Evolutionary conservation across 129 eudicot species (phyloP).

Genomic region (Centaurea solstitialis): DNA sequence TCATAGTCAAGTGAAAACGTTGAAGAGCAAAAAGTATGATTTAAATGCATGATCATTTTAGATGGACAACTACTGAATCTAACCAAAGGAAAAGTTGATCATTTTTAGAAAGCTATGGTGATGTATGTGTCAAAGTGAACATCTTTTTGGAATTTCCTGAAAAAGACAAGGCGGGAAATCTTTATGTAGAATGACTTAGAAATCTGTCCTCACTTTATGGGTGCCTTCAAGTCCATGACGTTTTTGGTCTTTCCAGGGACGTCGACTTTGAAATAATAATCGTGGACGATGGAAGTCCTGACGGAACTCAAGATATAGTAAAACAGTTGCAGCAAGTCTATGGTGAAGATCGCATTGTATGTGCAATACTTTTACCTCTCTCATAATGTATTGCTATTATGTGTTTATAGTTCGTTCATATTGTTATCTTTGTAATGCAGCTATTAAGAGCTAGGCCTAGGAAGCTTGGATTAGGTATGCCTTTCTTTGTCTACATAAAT

Average conservation of each 20-base stretch:
- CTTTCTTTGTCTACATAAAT: not conserved
- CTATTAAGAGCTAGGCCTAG: slow-evolving; percentile 78
- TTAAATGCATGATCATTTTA: not conserved
- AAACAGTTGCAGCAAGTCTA: slow-evolving; percentile 85
- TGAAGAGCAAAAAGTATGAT: too few species aligned
- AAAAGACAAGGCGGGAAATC: not conserved
- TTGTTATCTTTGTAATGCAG: slow-evolving; percentile 37
- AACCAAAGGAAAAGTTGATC: slow-evolving; percentile 1
- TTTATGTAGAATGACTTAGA: not conserved
- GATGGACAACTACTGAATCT: slow-evolving; percentile 2
- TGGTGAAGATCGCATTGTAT: slow-evolving; percentile 88
- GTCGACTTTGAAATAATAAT: slow-evolving; percentile 75
- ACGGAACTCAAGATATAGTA: slow-evolving; percentile 94
- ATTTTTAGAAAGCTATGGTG: not conserved
- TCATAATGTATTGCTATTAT: not conserved
- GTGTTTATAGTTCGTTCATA: not conserved
- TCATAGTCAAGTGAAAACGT: not conserved
- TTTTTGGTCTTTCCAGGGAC: slow-evolving; percentile 47
- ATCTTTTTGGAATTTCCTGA: not conserved
- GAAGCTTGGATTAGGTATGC: slow-evolving; percentile 90
- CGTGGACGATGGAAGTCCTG: slow-evolving; percentile 98
- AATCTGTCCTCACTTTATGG: not conserved
- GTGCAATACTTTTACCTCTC: slow-evolving; percentile 10
- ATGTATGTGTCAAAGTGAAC: not conserved
- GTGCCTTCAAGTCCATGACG: not conserved